Percentiles rank a stretch among this genome's conserved stretches.
Evolutionary conservation across 345 rosid species (phyloP).

Genomic region (Ailanthus altissimus): DNA sequence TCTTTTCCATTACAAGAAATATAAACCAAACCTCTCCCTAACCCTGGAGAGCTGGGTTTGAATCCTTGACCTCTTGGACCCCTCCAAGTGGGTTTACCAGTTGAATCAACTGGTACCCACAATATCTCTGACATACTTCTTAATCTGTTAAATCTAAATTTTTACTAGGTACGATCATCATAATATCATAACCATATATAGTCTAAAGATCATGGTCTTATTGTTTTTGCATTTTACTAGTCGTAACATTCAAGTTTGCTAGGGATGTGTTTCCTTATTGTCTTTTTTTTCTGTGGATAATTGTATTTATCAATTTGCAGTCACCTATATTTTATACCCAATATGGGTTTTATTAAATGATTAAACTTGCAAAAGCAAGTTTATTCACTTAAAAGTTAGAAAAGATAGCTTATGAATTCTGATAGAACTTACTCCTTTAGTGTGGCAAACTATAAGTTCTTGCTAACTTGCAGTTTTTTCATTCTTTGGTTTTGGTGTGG

Average conservation of each 20-base stretch:
- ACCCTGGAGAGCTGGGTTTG: no score
- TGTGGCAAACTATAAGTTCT: not conserved
- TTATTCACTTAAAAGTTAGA: constrained; percentile 8
- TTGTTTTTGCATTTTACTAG: not conserved
- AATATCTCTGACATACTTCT: constrained; percentile 13
- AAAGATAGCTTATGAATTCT: not conserved
- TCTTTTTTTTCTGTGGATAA: not conserved
- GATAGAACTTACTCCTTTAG: not conserved
- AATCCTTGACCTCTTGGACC: no score
- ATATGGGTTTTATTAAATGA: constrained; percentile 10
- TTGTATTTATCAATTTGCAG: not conserved
- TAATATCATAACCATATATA: not conserved
- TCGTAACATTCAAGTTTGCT: constrained; percentile 1
- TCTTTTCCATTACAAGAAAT: no score
- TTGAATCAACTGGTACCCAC: no score
- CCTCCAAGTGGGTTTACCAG: no score
- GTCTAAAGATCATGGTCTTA: not conserved
- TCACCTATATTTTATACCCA: not conserved
- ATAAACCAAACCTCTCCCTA: no score
- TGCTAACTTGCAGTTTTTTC: not conserved
- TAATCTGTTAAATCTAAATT: not conserved
- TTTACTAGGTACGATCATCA: constrained; percentile 1
- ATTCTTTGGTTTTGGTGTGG: not conserved
- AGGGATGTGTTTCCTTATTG: not conserved
- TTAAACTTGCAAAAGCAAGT: not conserved